phyloP scores from a whole-genome alignment of 169 alveolate genomes.

The Cryptosporidium baileyi region DNA sequence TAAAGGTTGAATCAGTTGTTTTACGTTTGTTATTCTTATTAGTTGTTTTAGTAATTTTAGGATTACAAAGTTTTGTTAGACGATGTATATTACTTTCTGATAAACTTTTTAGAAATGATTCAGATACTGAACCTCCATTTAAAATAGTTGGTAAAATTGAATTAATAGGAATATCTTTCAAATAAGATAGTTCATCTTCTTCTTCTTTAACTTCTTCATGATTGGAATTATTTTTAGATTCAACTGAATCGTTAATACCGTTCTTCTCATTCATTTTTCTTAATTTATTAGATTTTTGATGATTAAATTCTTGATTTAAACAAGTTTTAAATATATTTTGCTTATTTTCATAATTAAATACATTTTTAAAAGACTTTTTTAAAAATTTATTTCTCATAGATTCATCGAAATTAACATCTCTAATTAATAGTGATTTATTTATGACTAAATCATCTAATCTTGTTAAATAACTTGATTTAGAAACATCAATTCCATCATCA shows the following conservation, averaged over 20 bases:
- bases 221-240: too few species aligned
- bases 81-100: constrained; percentile 42
- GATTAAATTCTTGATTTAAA: neutral
- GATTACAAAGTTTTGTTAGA: neutral
- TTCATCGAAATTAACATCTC: constrained; percentile 61
- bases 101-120: constrained; percentile 1
- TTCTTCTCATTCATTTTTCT: neutral
- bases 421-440: constrained; percentile 71
- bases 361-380: constrained; percentile 10
- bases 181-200: neutral
- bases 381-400: neutral
- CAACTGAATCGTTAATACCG: too few species aligned
- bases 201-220: too few species aligned
- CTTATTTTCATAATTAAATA: constrained; percentile 15
- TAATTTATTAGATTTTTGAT: neutral
- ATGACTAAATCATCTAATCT: constrained; percentile 79
- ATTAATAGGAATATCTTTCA: constrained; percentile 13
- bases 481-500: constrained; percentile 96
- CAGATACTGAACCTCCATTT: constrained; percentile 64
- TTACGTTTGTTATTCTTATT: neutral
- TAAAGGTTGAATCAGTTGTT: neutral
- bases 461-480: constrained; percentile 87
- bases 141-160: constrained; percentile 37
- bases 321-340: constrained; percentile 16
- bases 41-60: neutral